Conservation (phyloP, 2,329 filamentous ascomycete species). For the Stylonectria norvegica region DNA sequence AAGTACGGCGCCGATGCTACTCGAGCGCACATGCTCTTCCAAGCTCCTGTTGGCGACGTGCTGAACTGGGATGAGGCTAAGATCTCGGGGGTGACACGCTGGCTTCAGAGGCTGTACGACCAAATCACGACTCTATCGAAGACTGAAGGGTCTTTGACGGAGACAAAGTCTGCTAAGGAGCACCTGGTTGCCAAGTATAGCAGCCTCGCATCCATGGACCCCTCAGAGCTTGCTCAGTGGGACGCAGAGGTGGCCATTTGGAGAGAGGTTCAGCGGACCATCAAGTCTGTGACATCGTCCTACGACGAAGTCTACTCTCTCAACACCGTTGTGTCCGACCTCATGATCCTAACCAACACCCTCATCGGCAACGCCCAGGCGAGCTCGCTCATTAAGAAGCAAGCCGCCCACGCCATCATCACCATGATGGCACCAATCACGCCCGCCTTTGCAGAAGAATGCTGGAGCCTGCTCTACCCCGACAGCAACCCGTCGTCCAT, state of each 20-base stretch:
- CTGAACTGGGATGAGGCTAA: conserved; percentile 85
- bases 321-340: conserved; percentile 78
- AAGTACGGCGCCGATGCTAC: conserved; percentile 81
- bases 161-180: conserved; percentile 22
- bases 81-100: conserved; percentile 76
- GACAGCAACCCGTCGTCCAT: conserved; percentile 32
- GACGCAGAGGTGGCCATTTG: conserved; percentile 54
- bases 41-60: conserved; percentile 78
- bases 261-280: conserved; percentile 64
- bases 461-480: conserved; percentile 61
- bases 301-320: conserved; percentile 71
- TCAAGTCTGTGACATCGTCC: conserved; percentile 63
- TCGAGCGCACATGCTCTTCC: conserved; percentile 83
- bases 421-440: conserved; percentile 75
- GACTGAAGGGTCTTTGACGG: conserved; percentile 4
- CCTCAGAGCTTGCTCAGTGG: conserved; percentile 36
- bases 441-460: conserved; percentile 78
- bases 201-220: conserved; percentile 29
- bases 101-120: conserved; percentile 67
- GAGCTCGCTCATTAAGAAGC: conserved; percentile 43
- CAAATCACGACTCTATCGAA: conserved; percentile 40
- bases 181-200: conserved; percentile 37
- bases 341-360: conserved; percentile 76
- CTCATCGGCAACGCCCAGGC: conserved; percentile 46
- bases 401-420: conserved; percentile 55